phyloP scores from a whole-genome alignment of 1,139 yeast genomes.

The Insectozyma bohioensis region DNA sequence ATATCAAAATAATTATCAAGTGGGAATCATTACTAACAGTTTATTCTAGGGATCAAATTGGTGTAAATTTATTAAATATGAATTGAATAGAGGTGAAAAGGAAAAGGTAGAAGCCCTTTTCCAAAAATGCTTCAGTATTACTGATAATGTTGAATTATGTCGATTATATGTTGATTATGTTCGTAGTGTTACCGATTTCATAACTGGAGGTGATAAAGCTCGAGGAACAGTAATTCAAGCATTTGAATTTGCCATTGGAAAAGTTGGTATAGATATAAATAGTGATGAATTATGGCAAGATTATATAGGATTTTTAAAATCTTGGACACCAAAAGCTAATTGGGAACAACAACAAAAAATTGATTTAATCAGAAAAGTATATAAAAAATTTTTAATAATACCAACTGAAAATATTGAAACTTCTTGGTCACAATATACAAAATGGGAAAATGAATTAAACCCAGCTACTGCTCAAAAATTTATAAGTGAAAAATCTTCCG shows the following conservation, averaged over 20 bases:
- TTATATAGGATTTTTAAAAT: constrained; percentile 73
- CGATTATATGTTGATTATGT: constrained; percentile 74
- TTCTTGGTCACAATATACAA: constrained; percentile 78
- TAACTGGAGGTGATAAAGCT: constrained; percentile 84
- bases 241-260: constrained; percentile 76
- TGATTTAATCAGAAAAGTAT: constrained; percentile 74
- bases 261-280: constrained; percentile 75
- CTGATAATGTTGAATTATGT: constrained; percentile 69
- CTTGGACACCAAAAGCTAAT: constrained; percentile 75
- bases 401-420: constrained; percentile 77
- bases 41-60: constrained; percentile 57
- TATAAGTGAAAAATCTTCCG: constrained; percentile 78
- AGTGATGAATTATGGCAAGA: constrained; percentile 80
- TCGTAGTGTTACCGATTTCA: constrained; percentile 72
- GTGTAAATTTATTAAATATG: constrained; percentile 71
- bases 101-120: constrained; percentile 65
- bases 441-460: constrained; percentile 79
- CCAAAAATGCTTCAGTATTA: constrained; percentile 56
- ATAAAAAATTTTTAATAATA: constrained; percentile 63
- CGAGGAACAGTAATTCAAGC: constrained; percentile 76
- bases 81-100: constrained; percentile 68
- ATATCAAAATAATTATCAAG: not conserved
- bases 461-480: constrained; percentile 81
- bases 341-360: constrained; percentile 88
- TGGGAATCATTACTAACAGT: constrained; percentile 16